phyloP scores from a whole-genome alignment of 2,329 filamentous ascomycete species.

The Chaetomium globosum region DNA sequence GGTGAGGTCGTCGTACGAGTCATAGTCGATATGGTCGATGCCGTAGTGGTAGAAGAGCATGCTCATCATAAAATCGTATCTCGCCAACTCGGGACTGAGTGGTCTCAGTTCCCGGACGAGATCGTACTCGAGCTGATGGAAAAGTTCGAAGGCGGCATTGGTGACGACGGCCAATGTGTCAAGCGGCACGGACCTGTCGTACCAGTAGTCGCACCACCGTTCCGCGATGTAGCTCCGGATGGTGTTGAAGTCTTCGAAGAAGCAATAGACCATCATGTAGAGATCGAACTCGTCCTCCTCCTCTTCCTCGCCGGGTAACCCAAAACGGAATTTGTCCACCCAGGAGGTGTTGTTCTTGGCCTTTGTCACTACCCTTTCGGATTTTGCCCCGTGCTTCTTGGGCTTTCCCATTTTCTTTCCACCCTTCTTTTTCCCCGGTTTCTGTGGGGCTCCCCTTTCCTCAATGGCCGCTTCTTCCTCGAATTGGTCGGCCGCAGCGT shows the following conservation, averaged over 20 bases:
- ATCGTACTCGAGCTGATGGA: constrained; percentile 39
- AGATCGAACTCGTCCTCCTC: constrained; percentile 38
- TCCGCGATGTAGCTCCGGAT: constrained; percentile 40
- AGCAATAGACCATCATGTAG: constrained; percentile 44
- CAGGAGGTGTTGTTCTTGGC: constrained; percentile 23
- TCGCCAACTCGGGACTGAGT: constrained; percentile 21
- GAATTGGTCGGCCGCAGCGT: background rate
- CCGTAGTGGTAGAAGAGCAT: constrained; percentile 38
- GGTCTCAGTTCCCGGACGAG: constrained; percentile 33
- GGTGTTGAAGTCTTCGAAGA: constrained; percentile 43
- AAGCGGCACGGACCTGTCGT: constrained; percentile 35
- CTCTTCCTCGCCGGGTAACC: constrained; percentile 28
- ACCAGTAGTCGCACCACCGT: constrained; percentile 42
- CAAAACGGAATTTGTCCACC: constrained; percentile 37
- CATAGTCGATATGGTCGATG: constrained; percentile 40
- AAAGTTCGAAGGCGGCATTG: constrained; percentile 42
- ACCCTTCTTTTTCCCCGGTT: constrained; percentile 27
- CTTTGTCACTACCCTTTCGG: constrained; percentile 18
- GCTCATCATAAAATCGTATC: constrained; percentile 38
- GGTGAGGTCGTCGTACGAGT: constrained; percentile 30
- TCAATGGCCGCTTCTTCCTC: background rate
- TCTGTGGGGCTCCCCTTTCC: constrained; percentile 8
- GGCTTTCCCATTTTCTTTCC: constrained; percentile 23
- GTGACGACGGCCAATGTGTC: constrained; percentile 40
- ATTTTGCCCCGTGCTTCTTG: constrained; percentile 25